A percentile compares a stretch with the other conserved stretches of the same genome.
Conservation (phyloP, 345 rosid genomes). For the Salix purpurea region DNA sequence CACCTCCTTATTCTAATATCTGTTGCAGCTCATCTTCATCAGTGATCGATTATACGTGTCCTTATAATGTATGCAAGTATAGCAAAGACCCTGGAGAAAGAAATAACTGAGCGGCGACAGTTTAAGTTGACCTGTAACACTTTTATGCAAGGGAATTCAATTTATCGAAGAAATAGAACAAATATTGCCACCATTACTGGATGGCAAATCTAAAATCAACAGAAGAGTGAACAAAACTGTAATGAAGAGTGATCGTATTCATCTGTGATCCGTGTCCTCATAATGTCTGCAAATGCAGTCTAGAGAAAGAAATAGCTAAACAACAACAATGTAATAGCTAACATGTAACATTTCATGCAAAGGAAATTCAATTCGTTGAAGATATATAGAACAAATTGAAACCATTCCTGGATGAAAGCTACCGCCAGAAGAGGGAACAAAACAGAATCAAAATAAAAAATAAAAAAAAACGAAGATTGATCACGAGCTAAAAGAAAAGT, state of each 20-base stretch:
- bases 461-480: slow-evolving; percentile 1
- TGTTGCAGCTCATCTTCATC: background rate
- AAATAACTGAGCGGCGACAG: background rate
- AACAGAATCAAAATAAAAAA: slow-evolving; percentile 8
- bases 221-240: background rate
- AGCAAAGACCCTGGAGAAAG: background rate
- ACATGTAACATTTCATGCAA: background rate
- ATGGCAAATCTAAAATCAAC: background rate
- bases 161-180: background rate
- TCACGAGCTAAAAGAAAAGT: background rate
- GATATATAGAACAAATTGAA: background rate
- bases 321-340: background rate
- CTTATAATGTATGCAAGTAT: background rate
- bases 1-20: background rate
- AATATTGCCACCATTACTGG: background rate
- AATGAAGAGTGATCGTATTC: background rate
- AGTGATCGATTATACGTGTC: background rate
- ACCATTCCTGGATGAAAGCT: background rate
- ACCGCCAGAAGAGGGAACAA: background rate
- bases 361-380: slow-evolving; percentile 5
- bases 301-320: background rate
- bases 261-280: background rate
- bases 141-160: background rate
- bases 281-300: background rate
- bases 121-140: background rate